Base-by-base conservation (phyloP, 2,329 filamentous ascomycete genomes). In the Didymella keratinophila region DNA sequence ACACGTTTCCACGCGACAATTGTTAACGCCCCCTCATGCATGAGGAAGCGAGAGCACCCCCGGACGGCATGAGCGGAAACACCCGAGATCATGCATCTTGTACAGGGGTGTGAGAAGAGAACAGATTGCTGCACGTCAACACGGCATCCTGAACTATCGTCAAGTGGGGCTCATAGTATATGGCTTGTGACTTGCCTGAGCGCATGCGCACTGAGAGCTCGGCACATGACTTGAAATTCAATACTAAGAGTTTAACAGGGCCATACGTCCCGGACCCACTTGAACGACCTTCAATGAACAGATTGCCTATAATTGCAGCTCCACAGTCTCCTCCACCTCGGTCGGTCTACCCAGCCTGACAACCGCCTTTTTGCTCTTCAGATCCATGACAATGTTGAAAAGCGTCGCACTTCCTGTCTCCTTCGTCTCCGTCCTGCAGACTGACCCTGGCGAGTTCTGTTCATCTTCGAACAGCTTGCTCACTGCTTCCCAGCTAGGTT, bases 401-500 rank as follows among this genome's bases (percentile, higher is more conserved):
- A 78, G 53, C n/a, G 69, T 74, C 43, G 27, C 67, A 54, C 68
- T 73, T 11, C 71, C 72, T 34, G 60, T 73, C 57, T 69, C 66
- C 10, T 47, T 50, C 2, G 62, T 70, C 57, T 71, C 49, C 6
- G 43, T 21, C 23, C 72, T 65, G 55, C 72, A 75, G 48, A 76
- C 76, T 11, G 77, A 60, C 16, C 65, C 70, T 1, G 79, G 79
- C 37, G 68, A 69, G 57, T 78, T 76, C 39, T 71, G 58, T 65
- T 80, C 77, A 44, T 82, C 79, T 58, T 77, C 76, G 62, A 82
- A 81, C 53, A 79, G 37, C 23, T 41, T 41, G 49, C 64, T 64
- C 3, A 79, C 56, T 3, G 69, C 66, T 20, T 71, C 68, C 65
- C 72, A 71, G 4, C 52, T 64, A 3, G 74, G 69, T 28, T 69